phyloP scores from a whole-genome alignment of 192 early-diverging fungal genomes.

The Chytriomyces confervae region DNA sequence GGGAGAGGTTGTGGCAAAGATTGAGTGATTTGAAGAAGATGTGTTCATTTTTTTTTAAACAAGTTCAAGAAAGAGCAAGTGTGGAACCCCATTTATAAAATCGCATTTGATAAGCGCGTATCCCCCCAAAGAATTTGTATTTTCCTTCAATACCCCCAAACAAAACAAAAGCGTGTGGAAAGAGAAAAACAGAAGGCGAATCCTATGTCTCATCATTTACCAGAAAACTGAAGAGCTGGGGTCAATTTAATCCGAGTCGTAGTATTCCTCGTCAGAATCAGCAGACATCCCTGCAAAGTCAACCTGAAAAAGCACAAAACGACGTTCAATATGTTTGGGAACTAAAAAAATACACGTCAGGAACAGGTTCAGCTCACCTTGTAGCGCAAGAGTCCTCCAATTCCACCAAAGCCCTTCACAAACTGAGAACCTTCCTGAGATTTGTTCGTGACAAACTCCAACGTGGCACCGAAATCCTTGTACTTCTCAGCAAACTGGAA shows the following conservation, averaged over 20 bases:
- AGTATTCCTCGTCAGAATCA: constrained; percentile 63
- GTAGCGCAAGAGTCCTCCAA: constrained; percentile 95
- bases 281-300: constrained; percentile 42
- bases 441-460: constrained; percentile 96
- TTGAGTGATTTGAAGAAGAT: constrained; percentile 1
- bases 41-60: background rate
- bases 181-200: background rate
- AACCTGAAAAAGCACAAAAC: constrained; percentile 17
- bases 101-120: no score
- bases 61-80: background rate
- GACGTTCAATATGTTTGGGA: background rate
- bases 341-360: background rate
- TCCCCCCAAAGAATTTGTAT: no score
- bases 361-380: constrained; percentile 67
- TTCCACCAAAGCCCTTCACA: constrained; percentile 98
- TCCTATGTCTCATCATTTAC: no score
- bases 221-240: no score
- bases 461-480: constrained; percentile 91
- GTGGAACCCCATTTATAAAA: background rate
- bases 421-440: constrained; percentile 97
- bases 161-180: background rate
- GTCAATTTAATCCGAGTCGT: constrained; percentile 46
- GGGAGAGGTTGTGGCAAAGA: constrained; percentile 49
- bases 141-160: no score
- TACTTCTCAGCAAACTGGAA: constrained; percentile 88